Percentiles rank a stretch among this genome's conserved stretches.
These are phyloP conservation scores for Trametopsis cervina DNA, from an alignment of 768 basidiomycete species.

Conservation along the genomic window DNA sequence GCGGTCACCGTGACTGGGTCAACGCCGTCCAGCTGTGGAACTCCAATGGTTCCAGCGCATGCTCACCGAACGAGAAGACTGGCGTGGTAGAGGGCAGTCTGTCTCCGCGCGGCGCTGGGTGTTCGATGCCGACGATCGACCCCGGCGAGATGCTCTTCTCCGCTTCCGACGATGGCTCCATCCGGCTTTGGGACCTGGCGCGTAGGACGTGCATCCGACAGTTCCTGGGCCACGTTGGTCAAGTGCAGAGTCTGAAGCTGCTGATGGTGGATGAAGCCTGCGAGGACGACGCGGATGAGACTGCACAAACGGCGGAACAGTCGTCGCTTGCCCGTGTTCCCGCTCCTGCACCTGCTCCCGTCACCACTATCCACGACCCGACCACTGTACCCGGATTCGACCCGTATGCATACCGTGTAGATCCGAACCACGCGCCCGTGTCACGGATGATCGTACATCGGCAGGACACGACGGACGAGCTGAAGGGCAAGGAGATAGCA, in stretches of 20 bases:
- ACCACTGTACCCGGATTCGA: slow-evolving; percentile 3
- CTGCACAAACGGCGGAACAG: not conserved
- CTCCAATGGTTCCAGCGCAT: slow-evolving; percentile 26
- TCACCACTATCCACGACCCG: not conserved
- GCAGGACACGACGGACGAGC: not conserved
- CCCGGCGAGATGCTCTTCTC: slow-evolving; percentile 96
- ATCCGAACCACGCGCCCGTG: not conserved
- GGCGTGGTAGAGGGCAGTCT: not conserved
- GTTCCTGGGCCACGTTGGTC: slow-evolving; percentile 87
- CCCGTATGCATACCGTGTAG: slow-evolving; percentile 7
- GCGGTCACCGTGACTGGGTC: slow-evolving; percentile 95
- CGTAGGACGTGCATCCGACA: slow-evolving; percentile 73
- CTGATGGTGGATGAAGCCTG: slow-evolving; percentile 56
- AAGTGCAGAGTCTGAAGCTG: slow-evolving; percentile 87
- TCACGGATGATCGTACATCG: slow-evolving; percentile 5
- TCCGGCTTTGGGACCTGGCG: slow-evolving; percentile 91
- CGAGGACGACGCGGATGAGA: slow-evolving; percentile 16
- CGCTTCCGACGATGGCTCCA: slow-evolving; percentile 89
- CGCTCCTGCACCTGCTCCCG: not conserved
- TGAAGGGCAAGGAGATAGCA: slow-evolving; percentile 2
- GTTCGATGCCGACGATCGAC: slow-evolving; percentile 45
- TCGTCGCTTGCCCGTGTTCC: not conserved
- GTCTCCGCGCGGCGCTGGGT: not conserved
- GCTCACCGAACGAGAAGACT: slow-evolving; percentile 5
- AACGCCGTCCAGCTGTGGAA: slow-evolving; percentile 95